Evolutionary conservation across 208 protist species (phyloP).

Genomic region (Strigomonas oncopelti): DNA sequence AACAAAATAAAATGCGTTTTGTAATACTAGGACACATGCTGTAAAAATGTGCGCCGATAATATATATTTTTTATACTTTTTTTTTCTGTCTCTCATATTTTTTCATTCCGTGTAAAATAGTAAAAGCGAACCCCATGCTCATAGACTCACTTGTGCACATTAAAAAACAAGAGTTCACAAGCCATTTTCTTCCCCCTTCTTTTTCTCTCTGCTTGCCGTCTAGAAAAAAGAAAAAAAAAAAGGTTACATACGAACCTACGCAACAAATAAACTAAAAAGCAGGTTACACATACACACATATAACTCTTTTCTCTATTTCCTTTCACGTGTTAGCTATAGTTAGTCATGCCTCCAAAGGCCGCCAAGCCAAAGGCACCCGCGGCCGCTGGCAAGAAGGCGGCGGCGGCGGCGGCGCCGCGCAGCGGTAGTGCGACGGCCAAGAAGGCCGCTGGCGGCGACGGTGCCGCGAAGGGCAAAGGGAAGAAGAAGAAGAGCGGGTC

Average conservation of each 20-base stretch:
- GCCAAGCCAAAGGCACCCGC: conserved; percentile 12
- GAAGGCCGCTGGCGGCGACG: neutral
- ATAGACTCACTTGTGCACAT: neutral
- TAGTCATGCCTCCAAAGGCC: conserved; percentile 37
- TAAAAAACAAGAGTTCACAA: neutral
- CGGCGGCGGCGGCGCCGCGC: conserved; percentile 6
- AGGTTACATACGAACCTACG: neutral
- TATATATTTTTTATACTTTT: neutral
- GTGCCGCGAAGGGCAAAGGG: conserved; percentile 7
- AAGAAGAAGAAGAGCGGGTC: conserved; percentile 1
- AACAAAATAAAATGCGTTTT: neutral
- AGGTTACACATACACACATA: neutral
- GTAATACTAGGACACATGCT: neutral
- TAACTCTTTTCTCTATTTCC: neutral
- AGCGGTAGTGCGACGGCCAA: neutral
- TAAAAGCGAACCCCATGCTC: neutral
- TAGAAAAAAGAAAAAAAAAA: neutral
- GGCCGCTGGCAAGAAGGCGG: conserved; percentile 8
- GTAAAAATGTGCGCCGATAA: neutral
- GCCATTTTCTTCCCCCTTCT: neutral
- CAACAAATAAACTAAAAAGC: neutral
- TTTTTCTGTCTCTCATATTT: neutral
- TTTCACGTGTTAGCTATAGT: neutral
- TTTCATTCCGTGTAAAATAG: neutral
- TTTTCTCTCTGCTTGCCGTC: neutral